These are phyloP conservation scores for Cymbidium sinense DNA, from an alignment of 106 monocot species.

Conservation along the genomic window DNA sequence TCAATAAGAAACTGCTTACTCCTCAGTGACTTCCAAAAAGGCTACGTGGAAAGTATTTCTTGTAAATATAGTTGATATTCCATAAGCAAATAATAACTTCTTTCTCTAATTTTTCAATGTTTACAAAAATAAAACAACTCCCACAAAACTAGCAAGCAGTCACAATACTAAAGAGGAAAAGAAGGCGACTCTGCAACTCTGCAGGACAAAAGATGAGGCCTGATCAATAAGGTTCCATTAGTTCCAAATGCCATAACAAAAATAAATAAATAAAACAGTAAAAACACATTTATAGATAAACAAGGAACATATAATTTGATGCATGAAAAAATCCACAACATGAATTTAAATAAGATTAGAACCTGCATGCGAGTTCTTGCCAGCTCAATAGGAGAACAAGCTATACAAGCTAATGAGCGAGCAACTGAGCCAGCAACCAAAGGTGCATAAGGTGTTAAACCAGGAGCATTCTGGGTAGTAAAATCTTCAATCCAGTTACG, in stretches of 20 bases:
- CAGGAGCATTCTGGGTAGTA: conserved; percentile 55
- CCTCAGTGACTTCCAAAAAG: neutral
- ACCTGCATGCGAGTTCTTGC: conserved; percentile 99
- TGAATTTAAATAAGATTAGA: neutral
- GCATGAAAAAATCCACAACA: neutral
- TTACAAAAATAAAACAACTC: neutral
- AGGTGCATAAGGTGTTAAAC: conserved; percentile 82
- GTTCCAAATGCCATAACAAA: neutral
- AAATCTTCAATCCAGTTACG: conserved; percentile 81
- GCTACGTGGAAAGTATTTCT: neutral
- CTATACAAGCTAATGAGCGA: conserved; percentile 80
- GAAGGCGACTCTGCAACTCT: neutral
- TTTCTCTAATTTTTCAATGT: too few relatives aligned
- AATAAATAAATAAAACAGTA: too few relatives aligned
- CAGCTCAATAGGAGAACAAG: conserved; percentile 91
- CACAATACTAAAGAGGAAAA: neutral
- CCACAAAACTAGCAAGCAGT: neutral
- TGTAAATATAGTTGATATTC: neutral
- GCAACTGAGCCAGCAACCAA: conserved; percentile 79
- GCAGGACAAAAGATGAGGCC: too few relatives aligned
- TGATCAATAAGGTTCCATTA: neutral
- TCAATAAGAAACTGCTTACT: neutral
- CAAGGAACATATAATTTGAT: neutral
- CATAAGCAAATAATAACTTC: neutral
- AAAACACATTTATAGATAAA: neutral